phyloP scores from a whole-genome alignment of 345 rosid species.

The Punica granatum region DNA sequence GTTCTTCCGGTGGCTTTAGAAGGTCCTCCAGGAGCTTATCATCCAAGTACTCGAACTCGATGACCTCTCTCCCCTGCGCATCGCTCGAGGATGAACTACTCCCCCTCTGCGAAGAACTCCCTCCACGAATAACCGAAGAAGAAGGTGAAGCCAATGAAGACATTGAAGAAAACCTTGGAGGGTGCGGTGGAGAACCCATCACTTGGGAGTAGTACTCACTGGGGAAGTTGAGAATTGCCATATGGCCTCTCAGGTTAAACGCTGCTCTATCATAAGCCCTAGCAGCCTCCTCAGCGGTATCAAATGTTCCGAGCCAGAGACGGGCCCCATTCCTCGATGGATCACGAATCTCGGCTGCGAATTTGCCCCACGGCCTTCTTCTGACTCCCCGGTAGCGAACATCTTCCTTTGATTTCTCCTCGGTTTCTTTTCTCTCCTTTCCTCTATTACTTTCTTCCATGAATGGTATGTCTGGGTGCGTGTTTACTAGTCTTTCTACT shows the following conservation, averaged over 20 bases:
- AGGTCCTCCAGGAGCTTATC: conserved; percentile 73
- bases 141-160: conserved; percentile 27
- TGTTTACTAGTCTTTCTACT: background rate
- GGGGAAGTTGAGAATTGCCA: conserved; percentile 78
- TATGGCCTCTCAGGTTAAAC: conserved; percentile 61
- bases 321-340: conserved; percentile 64
- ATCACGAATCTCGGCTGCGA: conserved; percentile 80
- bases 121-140: background rate
- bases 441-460: conserved; percentile 15
- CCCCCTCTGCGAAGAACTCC: conserved; percentile 6
- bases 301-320: conserved; percentile 81
- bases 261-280: conserved; percentile 87
- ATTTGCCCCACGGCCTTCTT: conserved; percentile 87
- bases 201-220: conserved; percentile 46
- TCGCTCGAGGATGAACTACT: conserved; percentile 1
- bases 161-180: conserved; percentile 11
- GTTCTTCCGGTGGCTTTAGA: conserved; percentile 57
- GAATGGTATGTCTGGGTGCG: background rate
- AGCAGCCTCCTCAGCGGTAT: conserved; percentile 78
- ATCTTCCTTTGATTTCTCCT: conserved; percentile 29
- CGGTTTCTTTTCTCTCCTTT: conserved; percentile 6
- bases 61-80: conserved; percentile 39
- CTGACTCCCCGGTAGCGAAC: conserved; percentile 66
- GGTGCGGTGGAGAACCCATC: conserved; percentile 20
- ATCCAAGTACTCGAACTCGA: conserved; percentile 78